Evolutionary conservation across 495 filamentous ascomycete species (phyloP).

Genomic region (Neurospora intermedia): DNA sequence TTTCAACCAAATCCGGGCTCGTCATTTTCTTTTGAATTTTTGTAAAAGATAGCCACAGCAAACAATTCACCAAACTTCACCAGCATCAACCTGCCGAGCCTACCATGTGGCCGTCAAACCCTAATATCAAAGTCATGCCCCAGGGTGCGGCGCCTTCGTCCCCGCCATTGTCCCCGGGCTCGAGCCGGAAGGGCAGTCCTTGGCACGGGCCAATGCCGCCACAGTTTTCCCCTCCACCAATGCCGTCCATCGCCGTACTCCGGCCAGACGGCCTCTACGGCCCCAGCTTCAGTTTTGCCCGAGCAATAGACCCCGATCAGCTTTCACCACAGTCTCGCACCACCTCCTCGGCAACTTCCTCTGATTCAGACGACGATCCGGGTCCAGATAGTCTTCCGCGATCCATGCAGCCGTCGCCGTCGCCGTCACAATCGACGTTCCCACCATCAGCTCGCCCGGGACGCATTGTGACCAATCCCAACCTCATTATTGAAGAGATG

Average conservation of each 20-base stretch:
- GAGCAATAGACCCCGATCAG: conserved; percentile 30
- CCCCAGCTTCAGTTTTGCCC: conserved; percentile 31
- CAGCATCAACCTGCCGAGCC: conserved; percentile 7
- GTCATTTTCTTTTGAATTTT: not conserved
- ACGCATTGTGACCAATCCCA: conserved; percentile 22
- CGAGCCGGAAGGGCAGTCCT: conserved; percentile 24
- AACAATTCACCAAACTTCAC: not conserved
- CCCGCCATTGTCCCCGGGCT: conserved; percentile 38
- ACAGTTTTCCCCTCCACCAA: conserved; percentile 13
- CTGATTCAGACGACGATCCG: conserved; percentile 21
- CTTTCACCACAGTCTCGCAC: conserved; percentile 42
- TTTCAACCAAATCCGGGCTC: conserved; percentile 1
- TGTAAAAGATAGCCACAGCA: not conserved
- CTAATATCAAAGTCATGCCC: conserved; percentile 31
- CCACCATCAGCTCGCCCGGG: conserved; percentile 15
- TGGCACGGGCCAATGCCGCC: conserved; percentile 18
- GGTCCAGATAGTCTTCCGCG: conserved; percentile 20
- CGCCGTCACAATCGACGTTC: conserved; percentile 13
- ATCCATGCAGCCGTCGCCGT: conserved; percentile 17
- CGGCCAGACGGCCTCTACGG: conserved; percentile 29
- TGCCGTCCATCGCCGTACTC: conserved; percentile 26
- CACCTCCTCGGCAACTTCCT: conserved; percentile 21
- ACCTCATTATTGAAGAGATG: conserved; percentile 35
- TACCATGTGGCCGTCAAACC: conserved; percentile 38
- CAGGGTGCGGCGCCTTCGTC: conserved; percentile 40